Base-by-base conservation (phyloP, 192 early-diverging fungal species). In the Rhizophagus clarus region DNA sequence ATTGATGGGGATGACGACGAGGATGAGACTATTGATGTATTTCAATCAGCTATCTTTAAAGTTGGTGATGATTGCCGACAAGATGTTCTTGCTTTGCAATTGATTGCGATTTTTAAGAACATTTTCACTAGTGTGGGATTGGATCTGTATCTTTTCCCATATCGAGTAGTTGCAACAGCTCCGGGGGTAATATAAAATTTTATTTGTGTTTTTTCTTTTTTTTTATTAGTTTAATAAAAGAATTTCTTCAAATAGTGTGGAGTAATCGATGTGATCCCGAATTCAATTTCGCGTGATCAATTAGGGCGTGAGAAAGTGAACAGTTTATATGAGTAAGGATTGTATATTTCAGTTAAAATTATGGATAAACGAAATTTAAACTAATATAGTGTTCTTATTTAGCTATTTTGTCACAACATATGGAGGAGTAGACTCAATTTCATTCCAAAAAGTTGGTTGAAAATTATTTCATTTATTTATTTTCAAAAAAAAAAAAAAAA, bases 61-160 rank as follows among this genome's bases (percentile, higher is more conserved):
- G 97, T 99, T 62, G 98, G 98, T 76, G 98, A 99, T 79, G 97
- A 99, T 86, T 99, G 98, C 86, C 92, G 98, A 37, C 98, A 99
- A 85, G 98, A 99, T 83, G 94, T 99, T 24, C 88, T 99, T 79
- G 97, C 98, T 4, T 84, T 99, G 68, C 98, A 99, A 87, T 88
- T 99, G 80, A 98, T 99, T 87, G 95, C 95, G 1, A 92, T 97
- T 45, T 99, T 98, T 88, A 98, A 99, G 81, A 96, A 94, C 85
- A 97, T 99, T 63, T 97, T 97, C 73, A 90, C 93, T 0, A 92
- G 90, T 42, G 92, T 93, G 29, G 97, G 96, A 5, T 85, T 99
- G 66, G 97, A 99, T 83, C 86, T 99, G 72, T 99, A 99, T 85
- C 83, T 98, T 69, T 99, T 91, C 82, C 98, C 98, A 14, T 99